Evolutionary conservation across 192 early-diverging fungal genomes (phyloP).

Genomic region (Backusella mclennaniae): DNA sequence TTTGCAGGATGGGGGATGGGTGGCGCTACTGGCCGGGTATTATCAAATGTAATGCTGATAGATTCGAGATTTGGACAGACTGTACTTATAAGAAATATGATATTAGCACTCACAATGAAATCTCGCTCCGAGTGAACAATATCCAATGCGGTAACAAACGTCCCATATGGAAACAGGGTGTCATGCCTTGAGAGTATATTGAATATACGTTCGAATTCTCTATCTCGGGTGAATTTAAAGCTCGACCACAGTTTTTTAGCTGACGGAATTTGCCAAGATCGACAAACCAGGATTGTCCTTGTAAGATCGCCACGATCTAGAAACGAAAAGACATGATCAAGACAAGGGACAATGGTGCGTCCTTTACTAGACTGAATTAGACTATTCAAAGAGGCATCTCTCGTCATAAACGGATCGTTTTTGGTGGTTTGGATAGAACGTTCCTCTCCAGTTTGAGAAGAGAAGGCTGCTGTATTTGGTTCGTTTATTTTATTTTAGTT

Average conservation of each 20-base stretch:
- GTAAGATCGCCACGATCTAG: conserved; percentile 8
- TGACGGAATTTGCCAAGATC: conserved; percentile 20
- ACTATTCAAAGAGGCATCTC: conserved; percentile 19
- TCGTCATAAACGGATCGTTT: conserved; percentile 18
- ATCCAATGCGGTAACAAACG: conserved; percentile 20
- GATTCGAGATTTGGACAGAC: conserved; percentile 27
- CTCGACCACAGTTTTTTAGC: conserved; percentile 22
- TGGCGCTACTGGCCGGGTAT: conserved; percentile 19
- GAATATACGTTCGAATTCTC: conserved; percentile 35
- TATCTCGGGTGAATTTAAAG: conserved; percentile 26
- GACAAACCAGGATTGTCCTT: conserved; percentile 13
- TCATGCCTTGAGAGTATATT: conserved; percentile 20
- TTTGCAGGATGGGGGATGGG: background rate
- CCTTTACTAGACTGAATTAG: background rate
- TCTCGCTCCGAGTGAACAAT: conserved; percentile 32
- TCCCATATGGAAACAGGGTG: conserved; percentile 17
- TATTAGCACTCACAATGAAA: conserved; percentile 21
- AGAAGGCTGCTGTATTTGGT: conserved; percentile 2
- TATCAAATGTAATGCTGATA: conserved; percentile 25
- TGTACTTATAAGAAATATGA: conserved; percentile 21
- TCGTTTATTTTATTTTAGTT: conserved; percentile 11
- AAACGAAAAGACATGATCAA: conserved; percentile 14
- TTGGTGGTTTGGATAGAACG: conserved; percentile 1
- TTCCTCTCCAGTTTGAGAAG: conserved; percentile 4
- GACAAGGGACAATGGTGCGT: background rate